These are phyloP conservation scores for Helichrysum umbraculigerum DNA, from an alignment of 129 eudicot species.

Conservation along the genomic window DNA sequence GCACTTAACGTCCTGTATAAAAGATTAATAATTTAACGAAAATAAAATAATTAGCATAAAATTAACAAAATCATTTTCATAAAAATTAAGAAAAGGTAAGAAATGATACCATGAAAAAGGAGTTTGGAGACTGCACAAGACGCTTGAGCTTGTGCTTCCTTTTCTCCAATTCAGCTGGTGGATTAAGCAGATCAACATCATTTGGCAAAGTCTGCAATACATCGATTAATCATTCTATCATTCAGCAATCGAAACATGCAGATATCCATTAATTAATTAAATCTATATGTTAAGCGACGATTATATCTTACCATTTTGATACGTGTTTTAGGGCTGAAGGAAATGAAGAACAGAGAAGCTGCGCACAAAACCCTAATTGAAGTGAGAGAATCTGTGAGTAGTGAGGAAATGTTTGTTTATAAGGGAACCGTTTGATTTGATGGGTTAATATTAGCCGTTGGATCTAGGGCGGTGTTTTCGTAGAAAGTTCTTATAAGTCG, in stretches of 20 bases:
- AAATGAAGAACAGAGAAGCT: background rate
- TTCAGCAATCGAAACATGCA: background rate
- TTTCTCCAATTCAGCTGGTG: slow-evolving; percentile 67
- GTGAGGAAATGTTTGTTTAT: background rate
- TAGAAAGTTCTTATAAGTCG: background rate
- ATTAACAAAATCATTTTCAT: too few species aligned
- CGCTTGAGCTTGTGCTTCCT: slow-evolving; percentile 76
- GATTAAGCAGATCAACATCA: slow-evolving; percentile 53
- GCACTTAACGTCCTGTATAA: slow-evolving; percentile 37
- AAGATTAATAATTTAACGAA: background rate
- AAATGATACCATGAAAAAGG: slow-evolving; percentile 36
- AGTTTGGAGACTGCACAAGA: slow-evolving; percentile 58
- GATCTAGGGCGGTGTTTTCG: slow-evolving; percentile 3
- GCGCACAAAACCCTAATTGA: slow-evolving; percentile 3
- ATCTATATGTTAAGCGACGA: too few species aligned
- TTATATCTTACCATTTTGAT: background rate
- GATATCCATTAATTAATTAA: background rate
- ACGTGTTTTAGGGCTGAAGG: background rate
- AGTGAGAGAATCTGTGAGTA: background rate
- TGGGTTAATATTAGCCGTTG: background rate
- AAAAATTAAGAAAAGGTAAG: background rate
- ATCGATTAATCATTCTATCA: background rate
- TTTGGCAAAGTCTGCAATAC: slow-evolving; percentile 34
- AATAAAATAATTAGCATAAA: background rate
- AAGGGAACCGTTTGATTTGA: slow-evolving; percentile 5